Conservation (phyloP, 352 stramenopile species). For the Globisporangium sylvaticum region DNA sequence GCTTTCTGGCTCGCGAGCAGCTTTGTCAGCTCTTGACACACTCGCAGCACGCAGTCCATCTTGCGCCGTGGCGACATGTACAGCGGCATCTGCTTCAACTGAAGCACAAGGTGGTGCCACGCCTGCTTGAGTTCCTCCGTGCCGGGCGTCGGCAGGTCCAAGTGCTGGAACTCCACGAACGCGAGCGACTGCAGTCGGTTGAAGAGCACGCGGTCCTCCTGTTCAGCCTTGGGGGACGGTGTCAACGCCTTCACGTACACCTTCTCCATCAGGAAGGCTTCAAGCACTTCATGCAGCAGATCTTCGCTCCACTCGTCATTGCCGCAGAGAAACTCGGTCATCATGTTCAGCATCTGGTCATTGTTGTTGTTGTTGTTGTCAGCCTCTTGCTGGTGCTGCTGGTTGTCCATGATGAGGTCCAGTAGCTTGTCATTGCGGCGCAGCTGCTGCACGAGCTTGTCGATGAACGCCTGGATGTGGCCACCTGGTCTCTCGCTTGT, state of each 20-base stretch:
- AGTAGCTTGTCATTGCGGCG: conserved; percentile 32
- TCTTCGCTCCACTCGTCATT: conserved; percentile 37
- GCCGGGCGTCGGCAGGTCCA: conserved; percentile 68
- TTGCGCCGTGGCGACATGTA: conserved; percentile 80
- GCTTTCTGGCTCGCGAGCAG: conserved; percentile 48
- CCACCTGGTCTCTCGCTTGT: conserved; percentile 44
- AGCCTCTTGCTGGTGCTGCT: neutral
- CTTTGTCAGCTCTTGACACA: conserved; percentile 70
- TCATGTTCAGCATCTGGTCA: conserved; percentile 7
- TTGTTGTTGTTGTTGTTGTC: conserved; percentile 24
- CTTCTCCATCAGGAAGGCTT: conserved; percentile 91
- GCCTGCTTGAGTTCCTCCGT: conserved; percentile 27
- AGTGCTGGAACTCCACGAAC: conserved; percentile 83
- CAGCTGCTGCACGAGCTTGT: conserved; percentile 56
- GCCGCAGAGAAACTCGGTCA: conserved; percentile 28
- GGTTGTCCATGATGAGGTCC: conserved; percentile 12
- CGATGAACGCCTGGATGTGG: conserved; percentile 60
- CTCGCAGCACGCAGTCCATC: conserved; percentile 71
- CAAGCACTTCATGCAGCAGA: conserved; percentile 64
- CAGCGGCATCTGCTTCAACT: conserved; percentile 41
- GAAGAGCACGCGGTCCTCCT: conserved; percentile 54
- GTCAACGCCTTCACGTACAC: conserved; percentile 70
- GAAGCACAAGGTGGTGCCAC: conserved; percentile 40
- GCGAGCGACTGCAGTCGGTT: conserved; percentile 61
- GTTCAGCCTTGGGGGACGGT: conserved; percentile 32